Base-by-base conservation (phyloP, 2,329 filamentous ascomycete genomes). In the Clathrospora elynae region DNA sequence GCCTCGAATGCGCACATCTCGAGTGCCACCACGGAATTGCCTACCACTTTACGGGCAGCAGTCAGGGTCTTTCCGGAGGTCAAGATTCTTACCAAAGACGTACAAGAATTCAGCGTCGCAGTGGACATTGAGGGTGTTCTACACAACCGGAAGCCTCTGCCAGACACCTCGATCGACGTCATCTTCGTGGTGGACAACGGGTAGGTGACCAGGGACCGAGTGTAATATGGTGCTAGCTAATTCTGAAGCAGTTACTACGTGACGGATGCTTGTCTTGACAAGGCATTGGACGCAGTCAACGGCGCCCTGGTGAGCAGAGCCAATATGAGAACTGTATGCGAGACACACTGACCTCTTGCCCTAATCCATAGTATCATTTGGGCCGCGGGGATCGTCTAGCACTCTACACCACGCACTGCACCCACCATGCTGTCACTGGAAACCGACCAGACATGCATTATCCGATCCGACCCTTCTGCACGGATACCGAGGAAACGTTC, bases 121-220 rank as follows among this genome's bases (percentile, higher is more conserved):
- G 46, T 71, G 4, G 65, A 70, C 30, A 42, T 66, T 5, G 57
- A 64, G 30, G 65, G 62, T 8, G 50, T 55, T 8, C 38, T 63
- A 4, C 53, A 67, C 42, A 58, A 63, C 22, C 51, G 52, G 4
- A 46, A 40, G 11, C 10, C 40, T 17, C 49, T 60, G 24, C 30
- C 35, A 6, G 42, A 62, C 17, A 34, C 39, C 3, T 47, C 45
- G 6, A 47, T 72, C 12, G 68, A 71, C 49, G 43, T 71, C 4
- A 47, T 70, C 5, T 56, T 72, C 14, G 45, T 73, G 13, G 49
- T 73, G 22, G 69, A 73, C 44, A 72, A 71, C 35, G 64, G 66
- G 67, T 71, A 51, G 49, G 45, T 41, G 23, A 11, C 5, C 6
- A n/a, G 5, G 8, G 11, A 10, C 12, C 14, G 14, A 18, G n/a